Percentiles rank a stretch among this genome's conserved stretches.
phyloP scores from a whole-genome alignment of 2,329 filamentous ascomycete genomes.

The Didymella glomerata region DNA sequence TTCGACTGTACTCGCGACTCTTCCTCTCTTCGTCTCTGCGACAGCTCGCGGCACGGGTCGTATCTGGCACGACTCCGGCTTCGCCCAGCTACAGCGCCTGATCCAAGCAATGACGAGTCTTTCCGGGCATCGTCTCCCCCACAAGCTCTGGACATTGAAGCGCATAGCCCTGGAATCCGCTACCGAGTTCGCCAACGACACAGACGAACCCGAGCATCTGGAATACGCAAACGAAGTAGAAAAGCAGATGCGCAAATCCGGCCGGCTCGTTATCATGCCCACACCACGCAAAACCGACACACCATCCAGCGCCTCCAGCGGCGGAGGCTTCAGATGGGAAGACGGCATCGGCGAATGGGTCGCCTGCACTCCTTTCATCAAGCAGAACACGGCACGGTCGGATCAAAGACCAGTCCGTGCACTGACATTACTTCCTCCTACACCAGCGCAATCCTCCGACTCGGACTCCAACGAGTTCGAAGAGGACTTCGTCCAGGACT shows the following conservation, averaged over 20 bases:
- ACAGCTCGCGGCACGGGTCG: constrained; percentile 48
- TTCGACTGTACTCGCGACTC: constrained; percentile 33
- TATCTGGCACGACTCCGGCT: constrained; percentile 46
- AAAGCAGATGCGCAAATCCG: constrained; percentile 41
- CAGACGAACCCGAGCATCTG: constrained; percentile 38
- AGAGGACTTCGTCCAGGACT: constrained; percentile 7
- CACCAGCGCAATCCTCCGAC: constrained; percentile 34
- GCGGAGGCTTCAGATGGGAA: constrained; percentile 53
- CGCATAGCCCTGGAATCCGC: constrained; percentile 49
- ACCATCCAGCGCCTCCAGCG: constrained; percentile 27
- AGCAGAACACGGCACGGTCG: constrained; percentile 28
- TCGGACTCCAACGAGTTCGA: constrained; percentile 14
- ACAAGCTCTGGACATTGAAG: constrained; percentile 48
- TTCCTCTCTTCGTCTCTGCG: constrained; percentile 44
- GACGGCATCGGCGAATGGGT: constrained; percentile 59
- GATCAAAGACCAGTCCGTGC: constrained; percentile 29
- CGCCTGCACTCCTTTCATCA: constrained; percentile 51
- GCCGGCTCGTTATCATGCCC: constrained; percentile 36
- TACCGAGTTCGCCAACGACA: constrained; percentile 48
- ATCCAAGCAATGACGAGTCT: constrained; percentile 40
- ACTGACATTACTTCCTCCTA: constrained; percentile 40
- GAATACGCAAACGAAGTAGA: constrained; percentile 44
- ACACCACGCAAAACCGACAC: constrained; percentile 43
- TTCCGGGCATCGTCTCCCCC: constrained; percentile 34
- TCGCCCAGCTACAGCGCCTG: constrained; percentile 44